Conservation (phyloP, 768 basidiomycete genomes). For the Lactarius tabidus region DNA sequence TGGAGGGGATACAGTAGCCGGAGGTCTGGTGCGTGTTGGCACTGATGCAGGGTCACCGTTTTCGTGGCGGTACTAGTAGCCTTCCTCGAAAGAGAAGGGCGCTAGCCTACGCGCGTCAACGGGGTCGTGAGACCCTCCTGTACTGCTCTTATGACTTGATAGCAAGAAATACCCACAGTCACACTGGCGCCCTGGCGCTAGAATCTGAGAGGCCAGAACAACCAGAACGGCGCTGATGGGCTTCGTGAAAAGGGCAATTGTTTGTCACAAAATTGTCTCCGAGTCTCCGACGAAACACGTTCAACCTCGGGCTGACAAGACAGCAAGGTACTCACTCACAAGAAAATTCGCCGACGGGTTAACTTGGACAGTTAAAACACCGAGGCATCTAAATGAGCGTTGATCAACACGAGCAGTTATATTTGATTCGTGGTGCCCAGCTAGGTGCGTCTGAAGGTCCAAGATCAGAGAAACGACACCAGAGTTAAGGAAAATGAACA, state of each 20-base stretch:
- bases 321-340: not conserved
- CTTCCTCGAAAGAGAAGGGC: not conserved
- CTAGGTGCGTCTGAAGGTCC: not conserved
- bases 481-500: not conserved
- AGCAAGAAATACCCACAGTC: not conserved
- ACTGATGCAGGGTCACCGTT: slow-evolving; percentile 4
- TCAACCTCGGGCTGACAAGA: not conserved
- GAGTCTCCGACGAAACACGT: not conserved
- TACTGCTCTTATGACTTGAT: no score
- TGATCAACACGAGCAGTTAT: not conserved
- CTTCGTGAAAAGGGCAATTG: not conserved
- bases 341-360: slow-evolving; percentile 11
- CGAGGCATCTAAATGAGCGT: not conserved
- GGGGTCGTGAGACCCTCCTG: not conserved
- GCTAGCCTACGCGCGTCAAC: not conserved
- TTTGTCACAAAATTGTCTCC: slow-evolving; percentile 1
- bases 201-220: not conserved
- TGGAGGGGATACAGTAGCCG: not conserved
- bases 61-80: not conserved
- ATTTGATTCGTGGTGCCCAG: not conserved
- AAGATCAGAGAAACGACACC: not conserved
- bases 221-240: not conserved
- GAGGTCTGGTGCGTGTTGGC: slow-evolving; percentile 7
- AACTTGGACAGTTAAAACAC: slow-evolving; percentile 6
- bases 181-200: slow-evolving; percentile 12